Evolutionary conservation across 2,329 filamentous ascomycete species (phyloP).

Genomic region (Ophiostoma triangulosporum): DNA sequence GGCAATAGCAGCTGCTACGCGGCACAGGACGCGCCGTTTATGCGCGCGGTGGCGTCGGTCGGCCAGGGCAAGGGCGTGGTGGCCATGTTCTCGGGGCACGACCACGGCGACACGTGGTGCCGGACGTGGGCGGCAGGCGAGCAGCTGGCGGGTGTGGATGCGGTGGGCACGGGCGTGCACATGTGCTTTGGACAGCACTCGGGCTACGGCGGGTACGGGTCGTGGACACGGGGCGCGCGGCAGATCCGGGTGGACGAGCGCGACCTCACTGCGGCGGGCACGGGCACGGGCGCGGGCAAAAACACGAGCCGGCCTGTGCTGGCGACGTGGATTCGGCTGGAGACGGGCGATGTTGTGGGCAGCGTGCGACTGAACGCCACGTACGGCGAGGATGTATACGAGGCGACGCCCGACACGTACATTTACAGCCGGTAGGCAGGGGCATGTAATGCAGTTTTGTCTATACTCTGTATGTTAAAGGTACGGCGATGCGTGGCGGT

Average conservation of each 20-base stretch:
- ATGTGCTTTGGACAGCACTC: conserved; percentile 45
- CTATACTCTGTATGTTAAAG: background rate
- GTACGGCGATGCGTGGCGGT: background rate
- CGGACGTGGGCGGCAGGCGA: conserved; percentile 21
- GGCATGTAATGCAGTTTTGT: background rate
- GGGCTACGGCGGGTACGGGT: conserved; percentile 57
- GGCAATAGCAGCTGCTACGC: conserved; percentile 21
- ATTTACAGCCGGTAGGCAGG: background rate
- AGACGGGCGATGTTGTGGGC: conserved; percentile 30
- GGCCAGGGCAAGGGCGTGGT: conserved; percentile 35
- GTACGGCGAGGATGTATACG: conserved; percentile 35
- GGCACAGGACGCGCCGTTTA: conserved; percentile 39
- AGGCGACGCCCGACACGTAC: conserved; percentile 17
- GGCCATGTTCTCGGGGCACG: conserved; percentile 44
- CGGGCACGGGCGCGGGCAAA: background rate
- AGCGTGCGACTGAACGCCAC: conserved; percentile 36
- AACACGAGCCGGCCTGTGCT: conserved; percentile 16
- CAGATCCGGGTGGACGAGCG: conserved; percentile 12
- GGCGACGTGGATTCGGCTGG: conserved; percentile 39
- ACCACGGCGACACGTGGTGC: conserved; percentile 44
- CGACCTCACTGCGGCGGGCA: conserved; percentile 10
- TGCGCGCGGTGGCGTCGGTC: conserved; percentile 38
- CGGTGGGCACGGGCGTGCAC: conserved; percentile 23
- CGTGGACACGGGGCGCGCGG: conserved; percentile 44
- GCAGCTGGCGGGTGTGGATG: conserved; percentile 14